These are phyloP conservation scores for Lasiodiplodia hormozganensis DNA, from an alignment of 2,329 filamentous ascomycete genomes.

Conservation along the genomic window DNA sequence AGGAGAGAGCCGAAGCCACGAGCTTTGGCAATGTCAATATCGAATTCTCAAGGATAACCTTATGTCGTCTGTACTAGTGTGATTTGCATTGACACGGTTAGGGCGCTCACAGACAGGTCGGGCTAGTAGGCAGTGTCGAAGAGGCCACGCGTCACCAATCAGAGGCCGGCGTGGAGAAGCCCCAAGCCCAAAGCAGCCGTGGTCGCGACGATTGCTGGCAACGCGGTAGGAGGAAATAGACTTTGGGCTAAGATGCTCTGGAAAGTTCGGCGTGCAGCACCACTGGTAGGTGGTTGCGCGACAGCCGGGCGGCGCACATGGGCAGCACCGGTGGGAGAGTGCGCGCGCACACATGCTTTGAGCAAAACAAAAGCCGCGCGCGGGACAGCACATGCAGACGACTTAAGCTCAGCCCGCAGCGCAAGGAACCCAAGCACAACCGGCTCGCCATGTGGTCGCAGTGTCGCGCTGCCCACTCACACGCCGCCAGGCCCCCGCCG, in stretches of 20 bases:
- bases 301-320: constrained; percentile 14
- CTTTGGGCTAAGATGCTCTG: constrained; percentile 24
- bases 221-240: constrained; percentile 16
- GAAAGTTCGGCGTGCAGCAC: constrained; percentile 23
- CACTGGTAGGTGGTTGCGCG: constrained; percentile 15
- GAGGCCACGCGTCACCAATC: constrained; percentile 25
- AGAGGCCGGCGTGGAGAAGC: neutral
- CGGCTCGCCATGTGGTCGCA: constrained; percentile 23
- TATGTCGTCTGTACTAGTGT: neutral
- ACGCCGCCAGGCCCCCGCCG: neutral
- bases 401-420: constrained; percentile 26
- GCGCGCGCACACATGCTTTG: neutral
- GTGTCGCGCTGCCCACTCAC: constrained; percentile 1
- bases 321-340: constrained; percentile 3
- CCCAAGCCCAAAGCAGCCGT: constrained; percentile 8
- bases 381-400: constrained; percentile 22
- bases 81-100: neutral
- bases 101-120: constrained; percentile 1
- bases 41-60: constrained; percentile 20
- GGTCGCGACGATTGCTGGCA: constrained; percentile 7
- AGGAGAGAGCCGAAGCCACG: constrained; percentile 15
- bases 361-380: constrained; percentile 6
- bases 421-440: constrained; percentile 27
- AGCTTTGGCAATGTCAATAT: constrained; percentile 17
- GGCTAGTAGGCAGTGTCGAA: neutral